phyloP scores from a whole-genome alignment of 2,329 filamentous ascomycete genomes.

The Cercospora sp. region DNA sequence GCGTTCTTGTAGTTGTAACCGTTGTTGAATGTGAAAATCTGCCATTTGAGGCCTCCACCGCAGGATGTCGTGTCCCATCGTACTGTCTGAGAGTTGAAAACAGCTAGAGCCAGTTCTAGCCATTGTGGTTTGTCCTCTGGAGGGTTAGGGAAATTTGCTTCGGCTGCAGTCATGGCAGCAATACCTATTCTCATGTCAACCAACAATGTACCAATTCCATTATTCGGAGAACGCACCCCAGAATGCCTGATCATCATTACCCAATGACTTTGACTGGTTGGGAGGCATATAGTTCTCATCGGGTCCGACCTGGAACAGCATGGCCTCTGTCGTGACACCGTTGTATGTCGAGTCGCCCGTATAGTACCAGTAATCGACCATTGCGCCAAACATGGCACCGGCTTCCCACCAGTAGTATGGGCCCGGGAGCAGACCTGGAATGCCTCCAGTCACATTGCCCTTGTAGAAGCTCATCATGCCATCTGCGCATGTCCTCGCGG shows the following conservation, averaged over 20 bases:
- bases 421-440: slow-evolving; percentile 58
- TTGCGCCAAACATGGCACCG: slow-evolving; percentile 61
- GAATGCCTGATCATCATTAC: slow-evolving; percentile 61
- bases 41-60: slow-evolving; percentile 39
- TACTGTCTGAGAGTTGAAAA: slow-evolving; percentile 44
- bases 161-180: slow-evolving; percentile 58
- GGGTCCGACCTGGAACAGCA: slow-evolving; percentile 62
- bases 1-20: slow-evolving; percentile 53
- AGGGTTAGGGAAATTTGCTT: slow-evolving; percentile 52
- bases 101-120: slow-evolving; percentile 48
- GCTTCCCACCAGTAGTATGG: slow-evolving; percentile 79
- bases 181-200: slow-evolving; percentile 38
- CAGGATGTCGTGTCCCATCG: slow-evolving; percentile 44
- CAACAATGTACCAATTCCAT: too few species aligned
- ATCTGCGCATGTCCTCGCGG: slow-evolving; percentile 47
- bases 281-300: slow-evolving; percentile 60
- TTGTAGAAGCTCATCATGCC: slow-evolving; percentile 56
- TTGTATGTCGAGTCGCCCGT: slow-evolving; percentile 68
- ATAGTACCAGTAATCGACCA: slow-evolving; percentile 70
- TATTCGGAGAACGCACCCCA: slow-evolving; percentile 45
- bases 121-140: slow-evolving; percentile 45
- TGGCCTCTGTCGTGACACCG: slow-evolving; percentile 56
- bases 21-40: slow-evolving; percentile 51
- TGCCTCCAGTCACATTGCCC: slow-evolving; percentile 54
- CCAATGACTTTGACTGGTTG: slow-evolving; percentile 44